A percentile compares a stretch with the other conserved stretches of the same genome.
Evolutionary conservation across 345 rosid species (phyloP).

Genomic region (Eucalyptus pauciflora): DNA sequence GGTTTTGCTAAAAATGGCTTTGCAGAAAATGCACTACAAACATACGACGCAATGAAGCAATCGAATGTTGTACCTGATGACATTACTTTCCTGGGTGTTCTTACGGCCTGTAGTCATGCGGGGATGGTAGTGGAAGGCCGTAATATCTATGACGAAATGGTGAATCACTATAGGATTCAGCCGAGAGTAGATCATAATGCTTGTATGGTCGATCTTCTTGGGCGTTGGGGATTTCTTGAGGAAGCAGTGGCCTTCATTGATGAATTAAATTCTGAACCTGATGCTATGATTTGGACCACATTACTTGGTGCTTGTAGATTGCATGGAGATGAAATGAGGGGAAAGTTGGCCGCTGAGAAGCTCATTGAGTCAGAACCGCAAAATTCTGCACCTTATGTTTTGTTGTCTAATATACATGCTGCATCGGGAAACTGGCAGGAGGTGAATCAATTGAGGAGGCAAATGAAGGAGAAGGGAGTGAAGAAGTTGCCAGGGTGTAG

Average conservation of each 20-base stretch:
- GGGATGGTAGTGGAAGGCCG: conserved; percentile 73
- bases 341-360: conserved; percentile 60
- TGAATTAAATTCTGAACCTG: conserved; percentile 41
- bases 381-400: conserved; percentile 69
- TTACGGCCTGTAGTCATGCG: conserved; percentile 93
- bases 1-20: conserved; percentile 86
- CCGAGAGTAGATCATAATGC: conserved; percentile 79
- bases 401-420: conserved; percentile 80
- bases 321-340: conserved; percentile 74
- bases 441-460: conserved; percentile 58
- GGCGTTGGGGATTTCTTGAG: conserved; percentile 78
- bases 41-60: conserved; percentile 54
- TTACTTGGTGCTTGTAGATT: conserved; percentile 83
- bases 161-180: conserved; percentile 36
- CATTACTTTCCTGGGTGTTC: conserved; percentile 84
- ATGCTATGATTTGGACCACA: conserved; percentile 79
- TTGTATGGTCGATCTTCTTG: conserved; percentile 92
- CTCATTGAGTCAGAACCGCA: conserved; percentile 68
- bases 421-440: conserved; percentile 74
- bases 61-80: conserved; percentile 56
- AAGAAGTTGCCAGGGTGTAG: conserved; percentile 79
- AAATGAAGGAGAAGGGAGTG: conserved; percentile 73
- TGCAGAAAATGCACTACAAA: conserved; percentile 69
- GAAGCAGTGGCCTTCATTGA: conserved; percentile 73
- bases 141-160: conserved; percentile 54